Evolutionary conservation across 371 early-diverging fungal genomes (phyloP).

Genomic region (Rhizopus stolonifer): DNA sequence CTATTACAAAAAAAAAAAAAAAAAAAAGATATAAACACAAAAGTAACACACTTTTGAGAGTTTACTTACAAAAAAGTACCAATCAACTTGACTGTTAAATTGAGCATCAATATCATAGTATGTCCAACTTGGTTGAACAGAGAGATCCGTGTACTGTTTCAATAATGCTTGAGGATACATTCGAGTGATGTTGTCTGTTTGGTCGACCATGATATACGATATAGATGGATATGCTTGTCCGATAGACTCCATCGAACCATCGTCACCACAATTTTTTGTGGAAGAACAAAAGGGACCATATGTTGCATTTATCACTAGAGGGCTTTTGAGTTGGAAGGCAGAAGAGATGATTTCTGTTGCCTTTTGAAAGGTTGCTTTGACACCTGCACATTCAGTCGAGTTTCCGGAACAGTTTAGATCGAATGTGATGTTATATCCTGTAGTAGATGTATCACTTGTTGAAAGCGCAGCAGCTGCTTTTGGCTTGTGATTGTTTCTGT

Average conservation of each 20-base stretch:
- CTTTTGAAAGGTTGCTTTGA: conserved; percentile 13
- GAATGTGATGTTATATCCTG: conserved; percentile 6
- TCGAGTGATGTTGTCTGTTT: conserved; percentile 37
- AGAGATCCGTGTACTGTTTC: conserved; percentile 52
- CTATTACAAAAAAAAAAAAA: conserved; percentile 17
- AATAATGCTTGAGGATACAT: conserved; percentile 69
- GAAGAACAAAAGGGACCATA: conserved; percentile 52
- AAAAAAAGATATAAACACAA: background rate
- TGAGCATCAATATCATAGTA: conserved; percentile 58
- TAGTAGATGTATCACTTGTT: background rate
- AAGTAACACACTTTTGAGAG: too few relatives aligned
- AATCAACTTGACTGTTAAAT: conserved; percentile 59
- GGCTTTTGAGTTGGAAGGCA: conserved; percentile 36
- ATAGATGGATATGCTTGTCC: conserved; percentile 49
- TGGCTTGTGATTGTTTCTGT: background rate
- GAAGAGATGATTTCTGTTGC: conserved; percentile 35
- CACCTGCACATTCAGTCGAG: conserved; percentile 11
- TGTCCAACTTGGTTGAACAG: conserved; percentile 28
- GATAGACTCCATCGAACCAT: conserved; percentile 26
- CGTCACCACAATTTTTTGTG: conserved; percentile 27
- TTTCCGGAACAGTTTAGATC: conserved; percentile 13
- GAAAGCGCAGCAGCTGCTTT: conserved; percentile 12
- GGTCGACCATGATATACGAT: conserved; percentile 43
- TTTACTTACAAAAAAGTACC: conserved; percentile 42
- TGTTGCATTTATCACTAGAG: conserved; percentile 55